These are phyloP conservation scores for Elaeis guineensis DNA, from an alignment of 176 grass and related monocot genomes.

Conservation along the genomic window DNA sequence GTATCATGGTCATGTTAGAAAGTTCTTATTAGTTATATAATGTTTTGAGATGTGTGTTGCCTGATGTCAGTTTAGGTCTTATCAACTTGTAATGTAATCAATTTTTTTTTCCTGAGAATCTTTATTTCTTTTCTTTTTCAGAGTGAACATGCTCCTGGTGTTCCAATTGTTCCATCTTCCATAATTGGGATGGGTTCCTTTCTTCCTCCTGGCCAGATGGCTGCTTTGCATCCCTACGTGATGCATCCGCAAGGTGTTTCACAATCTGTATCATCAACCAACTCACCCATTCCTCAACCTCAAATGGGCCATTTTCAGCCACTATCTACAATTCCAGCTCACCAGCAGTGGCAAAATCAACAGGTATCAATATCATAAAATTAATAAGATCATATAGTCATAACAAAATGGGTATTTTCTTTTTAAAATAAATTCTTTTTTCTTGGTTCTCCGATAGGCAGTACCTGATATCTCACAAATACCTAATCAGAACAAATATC, in stretches of 20 bases:
- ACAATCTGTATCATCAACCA: slow-evolving; percentile 42
- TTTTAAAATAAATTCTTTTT: no score
- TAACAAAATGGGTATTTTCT: no score
- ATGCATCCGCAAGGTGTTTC: slow-evolving; percentile 60
- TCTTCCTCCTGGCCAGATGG: slow-evolving; percentile 42
- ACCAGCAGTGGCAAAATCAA: slow-evolving; percentile 36
- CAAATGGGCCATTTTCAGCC: slow-evolving; percentile 46
- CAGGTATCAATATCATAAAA: slow-evolving; percentile 25
- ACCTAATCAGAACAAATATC: slow-evolving; percentile 42
- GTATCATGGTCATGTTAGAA: no score
- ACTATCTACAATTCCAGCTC: slow-evolving; percentile 23
- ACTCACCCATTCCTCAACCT: slow-evolving; percentile 47
- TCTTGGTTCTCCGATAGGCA: slow-evolving; percentile 37
- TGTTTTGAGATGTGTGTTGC: no score
- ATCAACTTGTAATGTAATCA: not conserved
- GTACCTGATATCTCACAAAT: slow-evolving; percentile 35
- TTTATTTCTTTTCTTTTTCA: slow-evolving; percentile 19
- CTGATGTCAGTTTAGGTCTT: not conserved
- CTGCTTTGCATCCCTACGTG: slow-evolving; percentile 62
- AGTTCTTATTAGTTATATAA: no score
- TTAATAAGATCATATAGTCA: not conserved
- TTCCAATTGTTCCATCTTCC: slow-evolving; percentile 44
- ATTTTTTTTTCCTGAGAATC: not conserved
- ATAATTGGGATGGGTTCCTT: slow-evolving; percentile 46
- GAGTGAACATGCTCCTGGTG: slow-evolving; percentile 32